Evolutionary conservation across 2,329 filamentous ascomycete genomes (phyloP).

Genomic region (Fusarium fracticaudum): DNA sequence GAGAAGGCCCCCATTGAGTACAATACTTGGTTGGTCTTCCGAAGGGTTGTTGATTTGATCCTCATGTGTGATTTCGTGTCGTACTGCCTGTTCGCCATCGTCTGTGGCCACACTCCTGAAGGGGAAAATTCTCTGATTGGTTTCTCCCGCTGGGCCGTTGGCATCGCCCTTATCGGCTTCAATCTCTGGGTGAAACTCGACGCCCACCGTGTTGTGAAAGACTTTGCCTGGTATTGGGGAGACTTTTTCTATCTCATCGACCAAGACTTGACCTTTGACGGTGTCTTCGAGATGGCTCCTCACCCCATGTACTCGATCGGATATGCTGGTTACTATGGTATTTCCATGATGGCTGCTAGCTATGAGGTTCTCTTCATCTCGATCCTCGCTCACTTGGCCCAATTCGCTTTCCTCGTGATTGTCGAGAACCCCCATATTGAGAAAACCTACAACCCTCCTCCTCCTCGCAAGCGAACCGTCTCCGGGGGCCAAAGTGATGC

Average conservation of each 20-base stretch:
- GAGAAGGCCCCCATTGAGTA: slow-evolving; percentile 95
- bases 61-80: slow-evolving; percentile 99
- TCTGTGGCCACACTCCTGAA: slow-evolving; percentile 79
- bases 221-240: slow-evolving; percentile 99
- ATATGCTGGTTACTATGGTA: slow-evolving; percentile 97
- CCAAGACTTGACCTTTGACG: slow-evolving; percentile 96
- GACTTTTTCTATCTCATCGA: slow-evolving; percentile 99
- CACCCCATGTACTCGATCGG: slow-evolving; percentile 99
- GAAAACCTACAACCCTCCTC: slow-evolving; percentile 93
- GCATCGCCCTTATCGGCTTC: slow-evolving; percentile 84
- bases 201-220: slow-evolving; percentile 96
- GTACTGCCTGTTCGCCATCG: slow-evolving; percentile 94
- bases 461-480: slow-evolving; percentile 69
- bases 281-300: slow-evolving; percentile 98
- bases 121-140: slow-evolving; percentile 77
- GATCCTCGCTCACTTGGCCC: slow-evolving; percentile 90
- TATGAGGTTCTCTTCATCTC: slow-evolving; percentile 98
- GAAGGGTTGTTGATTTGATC: slow-evolving; percentile 93
- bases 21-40: slow-evolving; percentile 98
- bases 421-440: slow-evolving; percentile 99
- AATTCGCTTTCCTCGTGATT: slow-evolving; percentile 89
- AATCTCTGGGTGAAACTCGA: slow-evolving; percentile 99
- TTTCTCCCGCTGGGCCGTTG: slow-evolving; percentile 78
- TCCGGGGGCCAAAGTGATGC: slow-evolving; percentile 47
- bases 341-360: slow-evolving; percentile 97